Conservation (phyloP, 345 rosid genomes). For the Abelmoschus esculentus region DNA sequence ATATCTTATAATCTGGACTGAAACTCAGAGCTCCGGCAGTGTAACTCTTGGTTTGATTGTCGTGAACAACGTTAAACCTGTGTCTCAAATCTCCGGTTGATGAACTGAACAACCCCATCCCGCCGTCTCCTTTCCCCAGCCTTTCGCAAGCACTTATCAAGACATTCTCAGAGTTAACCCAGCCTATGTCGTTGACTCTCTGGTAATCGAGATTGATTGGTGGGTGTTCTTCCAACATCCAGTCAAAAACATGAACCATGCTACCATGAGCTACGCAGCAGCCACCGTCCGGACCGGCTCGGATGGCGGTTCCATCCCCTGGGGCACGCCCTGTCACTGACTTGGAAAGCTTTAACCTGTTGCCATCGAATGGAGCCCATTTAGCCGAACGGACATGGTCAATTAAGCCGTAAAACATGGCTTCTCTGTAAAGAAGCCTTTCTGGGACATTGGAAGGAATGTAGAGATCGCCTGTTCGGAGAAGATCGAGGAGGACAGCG, state of each 20-base stretch:
- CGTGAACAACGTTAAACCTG: constrained; percentile 72
- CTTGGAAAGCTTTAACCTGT: constrained; percentile 44
- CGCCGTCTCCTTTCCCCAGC: constrained; percentile 82
- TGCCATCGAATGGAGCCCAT: constrained; percentile 84
- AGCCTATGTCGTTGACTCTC: constrained; percentile 83
- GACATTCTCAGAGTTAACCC: constrained; percentile 56
- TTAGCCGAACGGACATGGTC: constrained; percentile 75
- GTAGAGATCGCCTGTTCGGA: constrained; percentile 92
- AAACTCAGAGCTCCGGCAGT: constrained; percentile 86
- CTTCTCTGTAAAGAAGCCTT: constrained; percentile 69
- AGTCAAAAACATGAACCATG: constrained; percentile 77
- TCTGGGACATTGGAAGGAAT: constrained; percentile 60
- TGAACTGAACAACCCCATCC: constrained; percentile 82
- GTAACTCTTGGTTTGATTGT: constrained; percentile 63
- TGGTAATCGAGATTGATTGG: constrained; percentile 78
- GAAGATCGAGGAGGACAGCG: constrained; percentile 82
- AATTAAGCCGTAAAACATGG: constrained; percentile 68
- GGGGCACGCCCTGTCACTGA: constrained; percentile 83
- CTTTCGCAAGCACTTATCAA: constrained; percentile 72
- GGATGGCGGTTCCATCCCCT: constrained; percentile 88
- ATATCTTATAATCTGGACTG: constrained; percentile 51
- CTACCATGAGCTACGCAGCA: constrained; percentile 94
- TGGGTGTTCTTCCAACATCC: constrained; percentile 82
- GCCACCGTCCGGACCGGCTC: constrained; percentile 92
- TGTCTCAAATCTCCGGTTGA: constrained; percentile 62